phyloP scores from a whole-genome alignment of 495 filamentous ascomycete species.

The Podospora australis region DNA sequence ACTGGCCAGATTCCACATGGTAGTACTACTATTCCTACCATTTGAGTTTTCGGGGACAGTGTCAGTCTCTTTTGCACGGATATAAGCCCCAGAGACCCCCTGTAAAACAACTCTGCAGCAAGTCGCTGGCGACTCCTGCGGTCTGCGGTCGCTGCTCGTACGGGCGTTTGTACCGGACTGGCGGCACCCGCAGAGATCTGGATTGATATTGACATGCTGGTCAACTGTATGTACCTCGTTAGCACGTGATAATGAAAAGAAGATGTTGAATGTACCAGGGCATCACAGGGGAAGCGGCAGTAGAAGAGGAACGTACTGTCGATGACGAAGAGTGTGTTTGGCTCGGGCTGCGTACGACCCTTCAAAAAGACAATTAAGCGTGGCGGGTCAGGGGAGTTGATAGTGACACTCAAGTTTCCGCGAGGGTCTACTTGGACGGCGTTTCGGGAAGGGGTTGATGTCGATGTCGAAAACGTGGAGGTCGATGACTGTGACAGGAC shows the following conservation, averaged over 20 bases:
- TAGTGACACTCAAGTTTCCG: slow-evolving; percentile 7
- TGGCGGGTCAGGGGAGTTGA: slow-evolving; percentile 6
- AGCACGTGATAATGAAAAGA: not conserved
- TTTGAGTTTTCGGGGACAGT: not conserved
- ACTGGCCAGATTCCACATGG: slow-evolving; percentile 8
- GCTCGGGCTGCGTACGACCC: not conserved
- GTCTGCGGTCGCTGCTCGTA: not conserved
- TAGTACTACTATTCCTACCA: not conserved
- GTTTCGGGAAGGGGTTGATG: not conserved
- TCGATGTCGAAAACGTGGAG: not conserved
- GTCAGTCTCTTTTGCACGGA: not conserved
- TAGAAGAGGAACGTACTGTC: slow-evolving; percentile 3
- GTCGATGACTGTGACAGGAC: not conserved
- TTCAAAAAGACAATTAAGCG: slow-evolving; percentile 6
- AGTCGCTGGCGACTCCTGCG: not conserved
- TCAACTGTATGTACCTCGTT: slow-evolving; percentile 1
- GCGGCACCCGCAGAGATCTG: slow-evolving; percentile 7
- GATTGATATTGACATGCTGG: slow-evolving; percentile 7
- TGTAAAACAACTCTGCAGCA: not conserved
- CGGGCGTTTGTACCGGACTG: not conserved
- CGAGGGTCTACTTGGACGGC: slow-evolving; percentile 4
- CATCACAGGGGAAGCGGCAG: not conserved
- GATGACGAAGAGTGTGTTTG: slow-evolving; percentile 1
- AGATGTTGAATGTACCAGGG: too few species aligned
- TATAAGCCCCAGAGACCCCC: not conserved